Percentiles rank a stretch among this genome's conserved stretches.
These are phyloP conservation scores for Cercospora sp. DNA, from an alignment of 2,329 filamentous ascomycete genomes.

Conservation along the genomic window DNA sequence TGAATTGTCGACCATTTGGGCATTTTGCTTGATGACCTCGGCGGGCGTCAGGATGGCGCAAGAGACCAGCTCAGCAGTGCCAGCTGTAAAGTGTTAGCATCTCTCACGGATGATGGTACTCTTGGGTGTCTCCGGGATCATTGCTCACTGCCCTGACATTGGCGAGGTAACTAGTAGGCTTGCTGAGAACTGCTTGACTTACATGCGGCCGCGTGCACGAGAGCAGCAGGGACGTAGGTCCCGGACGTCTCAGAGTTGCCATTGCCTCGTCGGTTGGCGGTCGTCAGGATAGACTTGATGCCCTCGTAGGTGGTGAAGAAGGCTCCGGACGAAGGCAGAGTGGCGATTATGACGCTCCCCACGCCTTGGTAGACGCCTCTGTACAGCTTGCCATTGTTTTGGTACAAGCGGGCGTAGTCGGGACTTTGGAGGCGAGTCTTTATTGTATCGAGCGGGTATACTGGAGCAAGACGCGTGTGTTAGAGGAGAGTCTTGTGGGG, in stretches of 20 bases:
- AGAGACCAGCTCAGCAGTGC: conserved; percentile 76
- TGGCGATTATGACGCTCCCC: conserved; percentile 80
- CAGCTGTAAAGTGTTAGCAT: conserved; percentile 43
- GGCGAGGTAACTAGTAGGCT: background rate
- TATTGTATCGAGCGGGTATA: conserved; percentile 86
- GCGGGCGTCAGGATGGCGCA: conserved; percentile 85
- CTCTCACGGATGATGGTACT: too few relatives aligned
- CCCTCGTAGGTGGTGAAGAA: conserved; percentile 92
- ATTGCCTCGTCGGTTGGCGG: conserved; percentile 43
- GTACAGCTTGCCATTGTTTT: conserved; percentile 61
- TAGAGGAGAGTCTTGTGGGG: background rate
- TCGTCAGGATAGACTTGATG: conserved; percentile 63
- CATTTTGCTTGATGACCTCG: conserved; percentile 91
- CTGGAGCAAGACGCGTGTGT: conserved; percentile 29
- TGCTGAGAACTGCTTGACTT: background rate
- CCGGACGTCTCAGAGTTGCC: background rate
- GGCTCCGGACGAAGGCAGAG: conserved; percentile 81
- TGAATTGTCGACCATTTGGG: conserved; percentile 68
- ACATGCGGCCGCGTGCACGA: conserved; percentile 71
- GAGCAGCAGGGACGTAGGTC: conserved; percentile 61
- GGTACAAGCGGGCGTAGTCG: conserved; percentile 69
- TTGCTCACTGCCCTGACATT: background rate
- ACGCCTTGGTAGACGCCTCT: conserved; percentile 84
- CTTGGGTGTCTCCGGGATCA: too few relatives aligned
- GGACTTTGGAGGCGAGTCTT: conserved; percentile 84